Base-by-base conservation (phyloP, 2,329 filamentous ascomycete species). In the Aureobasidium namibiae region DNA sequence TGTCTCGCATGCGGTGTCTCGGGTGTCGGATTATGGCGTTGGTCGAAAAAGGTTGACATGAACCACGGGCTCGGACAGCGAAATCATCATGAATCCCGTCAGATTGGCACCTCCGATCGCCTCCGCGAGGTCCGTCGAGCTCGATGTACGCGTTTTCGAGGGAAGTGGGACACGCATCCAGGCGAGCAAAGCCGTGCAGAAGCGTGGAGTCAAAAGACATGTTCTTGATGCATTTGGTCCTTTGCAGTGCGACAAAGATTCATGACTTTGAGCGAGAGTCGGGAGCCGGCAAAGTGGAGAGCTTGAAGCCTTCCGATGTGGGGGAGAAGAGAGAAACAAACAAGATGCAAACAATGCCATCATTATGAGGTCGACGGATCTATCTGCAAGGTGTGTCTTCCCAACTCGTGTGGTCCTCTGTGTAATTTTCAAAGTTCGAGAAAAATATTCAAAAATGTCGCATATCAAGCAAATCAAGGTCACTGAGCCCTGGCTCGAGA, bases 401-500 rank as follows among this genome's bases (percentile, higher is more conserved):
- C 21, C 11, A 7, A 9, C 13, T 36, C 18, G n/a, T 31, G 14
- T 23, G 7, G 10, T 26, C 38, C 36, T 44, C 26, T 31, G 45
- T n/a, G n/a, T 33, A 23, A n/a, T 8, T 45, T 38, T 36, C 18
- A 45, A 45, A 29, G 36, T 23, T 9, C 3, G 14, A 36, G 26
- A 11, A 41, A 13, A 36, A 10, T 13, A 18, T 13, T 18, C 6
- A 36, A 63, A 11, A 24, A 72, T 72, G 69, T 56, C 69, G 13
- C 63, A 67, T 14, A 63, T 71, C 62, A 69, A 71, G 53, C 67
- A 65, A 26, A 69, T 70, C 66, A 68, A 64, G 45, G 66, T 72
- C 63, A 67, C 64, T 5, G 66, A 78, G 71, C 77, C 77, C 46
- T 82, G 76, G 68, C 78, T 92, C 62, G 76, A 85, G 65, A 74